Conservation (phyloP, 106 monocot species). For the Alisma plantagoaquatica region DNA sequence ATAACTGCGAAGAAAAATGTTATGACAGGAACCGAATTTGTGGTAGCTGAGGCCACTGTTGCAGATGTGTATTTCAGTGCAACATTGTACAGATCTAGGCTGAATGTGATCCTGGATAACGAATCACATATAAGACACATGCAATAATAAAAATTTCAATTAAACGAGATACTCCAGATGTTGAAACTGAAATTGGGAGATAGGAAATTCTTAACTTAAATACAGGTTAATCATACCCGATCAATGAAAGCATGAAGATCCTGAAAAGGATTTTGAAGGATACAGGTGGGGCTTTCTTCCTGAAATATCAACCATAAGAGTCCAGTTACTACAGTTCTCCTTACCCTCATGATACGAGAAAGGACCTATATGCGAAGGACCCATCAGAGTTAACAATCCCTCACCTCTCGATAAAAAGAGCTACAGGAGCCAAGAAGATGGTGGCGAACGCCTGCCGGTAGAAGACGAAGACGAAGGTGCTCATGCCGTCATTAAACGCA, state of each 20-base stretch:
- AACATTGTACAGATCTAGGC: conserved; percentile 21
- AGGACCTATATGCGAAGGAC: too few relatives aligned
- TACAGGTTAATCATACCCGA: not conserved
- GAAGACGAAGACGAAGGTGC: conserved; percentile 24
- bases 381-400: too few relatives aligned
- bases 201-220: too few relatives aligned
- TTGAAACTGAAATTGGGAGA: too few relatives aligned
- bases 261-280: not conserved
- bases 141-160: not conserved
- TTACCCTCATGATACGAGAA: too few relatives aligned
- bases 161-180: too few relatives aligned
- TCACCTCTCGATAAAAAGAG: too few relatives aligned
- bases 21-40: conserved; percentile 27
- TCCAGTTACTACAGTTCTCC: too few relatives aligned
- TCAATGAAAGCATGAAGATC: not conserved
- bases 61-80: conserved; percentile 36
- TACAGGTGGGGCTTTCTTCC: conserved; percentile 1
- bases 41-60: conserved; percentile 29
- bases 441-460: too few relatives aligned
- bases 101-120: conserved; percentile 27
- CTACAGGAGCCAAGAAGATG: too few relatives aligned
- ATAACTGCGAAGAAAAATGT: conserved; percentile 36
- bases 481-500: conserved; percentile 24
- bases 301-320: too few relatives aligned
- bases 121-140: not conserved